Evolutionary conservation across 1,284 basidiomycete genomes (phyloP), one percentile per base, ranked within the genome.

Genomic region (Fomitiporia mediterranea): DNA sequence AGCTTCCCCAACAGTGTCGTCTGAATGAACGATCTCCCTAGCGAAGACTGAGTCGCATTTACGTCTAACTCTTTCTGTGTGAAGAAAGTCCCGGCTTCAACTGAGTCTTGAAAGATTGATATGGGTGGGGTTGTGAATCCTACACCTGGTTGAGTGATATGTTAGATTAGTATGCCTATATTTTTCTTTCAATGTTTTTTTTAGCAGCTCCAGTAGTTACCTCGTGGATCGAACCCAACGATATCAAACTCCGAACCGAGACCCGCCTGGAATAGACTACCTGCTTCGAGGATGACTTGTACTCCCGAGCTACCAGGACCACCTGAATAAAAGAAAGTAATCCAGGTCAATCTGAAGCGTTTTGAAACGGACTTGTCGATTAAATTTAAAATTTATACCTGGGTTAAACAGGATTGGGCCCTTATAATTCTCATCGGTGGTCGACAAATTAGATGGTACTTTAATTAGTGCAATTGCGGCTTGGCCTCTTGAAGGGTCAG

Each of bases 351-450:
- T n/a, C n/a, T n/a, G n/a, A n/a, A n/a, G n/a, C n/a, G n/a, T n/a
- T n/a, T n/a, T n/a, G n/a, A n/a, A n/a, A n/a, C n/a, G n/a, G n/a
- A n/a, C n/a, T n/a, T n/a, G n/a, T n/a, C n/a, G n/a, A n/a, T n/a
- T n/a, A n/a, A n/a, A n/a, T n/a, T n/a, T n/a, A n/a, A n/a, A n/a
- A n/a, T n/a, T 27, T 58, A 25, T 58, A 56, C 70, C 70, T 5
- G 70, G 70, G 51, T 71, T 72, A 54, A 68, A 63, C 2, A 71
- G 60, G 32, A 72, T 62, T 2, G 70, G 70, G 1, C 70, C 70
- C 8, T 62, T 62, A 49, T 69, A 70, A 2, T 58, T 51, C 23
- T 63, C 44, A 9, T 64, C 55, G 23, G 56, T 50, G 21, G 60
- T 49, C 2, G 65, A 32, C 5, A 67, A 53, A 15, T 30, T 61